Conservation (phyloP, 2,329 filamentous ascomycete species). For the Cladosporium sp. region DNA sequence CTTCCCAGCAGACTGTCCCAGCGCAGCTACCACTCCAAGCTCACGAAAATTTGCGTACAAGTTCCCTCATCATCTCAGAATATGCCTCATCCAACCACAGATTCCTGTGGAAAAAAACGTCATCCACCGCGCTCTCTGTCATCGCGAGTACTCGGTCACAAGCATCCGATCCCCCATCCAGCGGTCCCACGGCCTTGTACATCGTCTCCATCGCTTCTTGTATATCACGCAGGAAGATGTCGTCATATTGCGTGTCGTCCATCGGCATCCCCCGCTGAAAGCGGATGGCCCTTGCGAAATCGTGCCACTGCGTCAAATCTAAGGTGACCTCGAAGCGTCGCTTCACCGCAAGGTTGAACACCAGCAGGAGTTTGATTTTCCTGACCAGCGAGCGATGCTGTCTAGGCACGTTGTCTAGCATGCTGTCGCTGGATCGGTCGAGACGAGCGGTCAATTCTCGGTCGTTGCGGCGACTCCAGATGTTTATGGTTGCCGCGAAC, state of each 20-base stretch:
- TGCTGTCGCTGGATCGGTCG: not conserved
- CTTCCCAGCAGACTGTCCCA: not conserved
- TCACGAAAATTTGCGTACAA: not conserved
- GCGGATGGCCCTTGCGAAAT: not conserved
- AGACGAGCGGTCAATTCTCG: not conserved
- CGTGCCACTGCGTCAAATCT: not conserved
- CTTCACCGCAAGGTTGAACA: not conserved
- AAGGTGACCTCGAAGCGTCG: not conserved
- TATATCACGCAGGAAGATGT: not conserved
- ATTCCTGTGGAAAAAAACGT: not conserved
- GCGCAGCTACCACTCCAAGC: not conserved
- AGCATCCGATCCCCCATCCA: not conserved
- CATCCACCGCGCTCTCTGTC: not conserved
- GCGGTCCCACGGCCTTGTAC: not conserved
- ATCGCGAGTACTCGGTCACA: not conserved
- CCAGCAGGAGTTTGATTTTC: not conserved
- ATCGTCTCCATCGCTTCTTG: not conserved
- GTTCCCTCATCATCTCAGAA: not conserved
- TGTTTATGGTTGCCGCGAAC: not conserved
- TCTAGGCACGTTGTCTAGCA: not conserved
- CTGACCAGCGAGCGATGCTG: not conserved
- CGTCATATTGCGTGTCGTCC: not conserved
- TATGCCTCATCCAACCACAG: not conserved
- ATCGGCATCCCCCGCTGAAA: not conserved
- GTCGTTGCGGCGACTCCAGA: not conserved